A percentile compares a stretch with the other conserved stretches of the same genome.
phyloP scores from a whole-genome alignment of 768 basidiomycete species.

The Phylloporus rhodoxanthus region DNA sequence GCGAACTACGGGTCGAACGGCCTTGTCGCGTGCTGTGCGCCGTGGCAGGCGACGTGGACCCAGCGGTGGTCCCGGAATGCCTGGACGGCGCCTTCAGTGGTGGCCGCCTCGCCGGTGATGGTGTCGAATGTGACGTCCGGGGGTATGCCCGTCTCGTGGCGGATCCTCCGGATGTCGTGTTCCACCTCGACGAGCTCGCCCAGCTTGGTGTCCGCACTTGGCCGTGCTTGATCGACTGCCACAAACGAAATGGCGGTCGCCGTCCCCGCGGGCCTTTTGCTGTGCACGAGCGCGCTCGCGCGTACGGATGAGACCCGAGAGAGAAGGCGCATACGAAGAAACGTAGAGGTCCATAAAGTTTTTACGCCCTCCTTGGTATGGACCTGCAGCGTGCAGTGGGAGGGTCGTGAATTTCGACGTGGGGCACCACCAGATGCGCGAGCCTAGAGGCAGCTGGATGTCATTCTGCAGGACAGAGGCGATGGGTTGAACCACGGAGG shows the following conservation, averaged over 20 bases:
- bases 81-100: too few species aligned
- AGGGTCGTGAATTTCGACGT: not conserved
- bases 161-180: not conserved
- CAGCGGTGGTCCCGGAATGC: too few species aligned
- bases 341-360: not conserved
- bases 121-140: not conserved
- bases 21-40: too few species aligned
- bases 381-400: not conserved
- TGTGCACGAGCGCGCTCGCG: not conserved
- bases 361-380: not conserved
- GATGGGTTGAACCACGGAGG: not conserved
- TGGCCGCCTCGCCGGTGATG: too few species aligned
- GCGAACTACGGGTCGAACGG: too few species aligned
- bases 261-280: too few species aligned
- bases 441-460: not conserved
- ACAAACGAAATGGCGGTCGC: not conserved
- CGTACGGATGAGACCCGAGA: not conserved
- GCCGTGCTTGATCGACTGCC: not conserved
- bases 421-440: not conserved
- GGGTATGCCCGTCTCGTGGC: not conserved
- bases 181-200: not conserved
- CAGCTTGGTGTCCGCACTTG: not conserved
- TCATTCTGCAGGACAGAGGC: not conserved
- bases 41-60: too few species aligned
- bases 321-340: not conserved